Evolutionary conservation across 1,284 basidiomycete species (phyloP).

Genomic region (Stereum hirsutum): DNA sequence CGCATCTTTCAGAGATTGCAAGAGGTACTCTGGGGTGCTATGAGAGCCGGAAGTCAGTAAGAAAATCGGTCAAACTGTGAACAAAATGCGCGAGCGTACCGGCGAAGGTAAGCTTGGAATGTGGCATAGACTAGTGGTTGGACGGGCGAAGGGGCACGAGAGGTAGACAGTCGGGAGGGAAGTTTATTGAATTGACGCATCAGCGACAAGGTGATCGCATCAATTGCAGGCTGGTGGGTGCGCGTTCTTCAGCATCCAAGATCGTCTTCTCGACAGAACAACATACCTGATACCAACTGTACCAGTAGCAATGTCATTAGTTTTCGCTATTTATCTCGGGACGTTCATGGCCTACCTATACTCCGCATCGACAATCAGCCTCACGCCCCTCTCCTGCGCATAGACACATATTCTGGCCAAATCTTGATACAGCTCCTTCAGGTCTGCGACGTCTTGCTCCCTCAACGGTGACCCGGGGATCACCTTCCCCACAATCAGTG

Average conservation of each 20-base stretch:
- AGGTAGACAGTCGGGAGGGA: constrained; percentile 12
- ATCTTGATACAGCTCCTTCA: constrained; percentile 52
- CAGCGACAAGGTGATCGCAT: constrained; percentile 68
- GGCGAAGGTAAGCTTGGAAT: constrained; percentile 78
- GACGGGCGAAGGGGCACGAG: constrained; percentile 13
- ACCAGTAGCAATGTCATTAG: background rate
- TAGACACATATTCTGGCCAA: constrained; percentile 49
- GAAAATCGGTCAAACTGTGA: background rate
- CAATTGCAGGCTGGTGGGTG: constrained; percentile 63
- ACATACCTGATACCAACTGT: constrained; percentile 57
- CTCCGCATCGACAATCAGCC: constrained; percentile 78
- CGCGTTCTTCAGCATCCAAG: background rate
- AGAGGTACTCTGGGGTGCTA: constrained; percentile 66
- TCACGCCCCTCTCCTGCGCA: constrained; percentile 51
- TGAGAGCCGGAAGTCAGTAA: constrained; percentile 3
- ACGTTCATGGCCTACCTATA: constrained; percentile 48
- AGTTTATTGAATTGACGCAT: constrained; percentile 70
- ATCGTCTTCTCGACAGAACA: background rate
- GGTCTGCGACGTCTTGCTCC: constrained; percentile 43
- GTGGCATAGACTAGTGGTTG: constrained; percentile 74
- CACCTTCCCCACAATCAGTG: constrained; percentile 21
- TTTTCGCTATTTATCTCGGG: no score
- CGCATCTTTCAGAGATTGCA: constrained; percentile 62
- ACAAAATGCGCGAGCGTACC: constrained; percentile 27
- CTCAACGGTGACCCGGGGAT: constrained; percentile 25